Conservation (phyloP, 768 basidiomycete genomes). For the Calvatia gigantea region DNA sequence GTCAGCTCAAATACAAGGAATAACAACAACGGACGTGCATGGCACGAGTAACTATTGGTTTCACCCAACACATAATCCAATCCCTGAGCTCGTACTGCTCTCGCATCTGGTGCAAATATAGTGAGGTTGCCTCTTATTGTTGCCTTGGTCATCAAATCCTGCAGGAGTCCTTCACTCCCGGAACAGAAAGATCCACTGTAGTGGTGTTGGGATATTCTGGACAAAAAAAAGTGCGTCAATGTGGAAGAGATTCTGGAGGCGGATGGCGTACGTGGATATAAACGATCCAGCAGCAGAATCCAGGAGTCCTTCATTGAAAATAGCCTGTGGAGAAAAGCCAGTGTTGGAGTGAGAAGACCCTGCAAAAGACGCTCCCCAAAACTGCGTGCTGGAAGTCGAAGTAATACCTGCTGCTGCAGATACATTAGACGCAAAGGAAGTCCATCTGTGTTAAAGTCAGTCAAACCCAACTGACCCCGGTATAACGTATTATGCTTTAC, state of each 20-base stretch:
- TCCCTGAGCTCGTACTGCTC: slow-evolving; percentile 39
- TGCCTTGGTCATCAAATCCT: slow-evolving; percentile 64
- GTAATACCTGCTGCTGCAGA: slow-evolving; percentile 36
- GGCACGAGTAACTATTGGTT: slow-evolving; percentile 51
- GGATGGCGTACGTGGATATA: slow-evolving; percentile 46
- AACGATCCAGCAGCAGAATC: slow-evolving; percentile 41
- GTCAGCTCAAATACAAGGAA: background rate
- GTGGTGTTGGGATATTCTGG: slow-evolving; percentile 52
- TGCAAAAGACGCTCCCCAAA: slow-evolving; percentile 50
- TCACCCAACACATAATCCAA: slow-evolving; percentile 62
- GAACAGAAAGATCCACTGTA: slow-evolving; percentile 63
- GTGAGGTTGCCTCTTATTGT: slow-evolving; percentile 56
- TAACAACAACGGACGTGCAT: slow-evolving; percentile 25
- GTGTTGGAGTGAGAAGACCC: slow-evolving; percentile 40
- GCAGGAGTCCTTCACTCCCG: slow-evolving; percentile 49
- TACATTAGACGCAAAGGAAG: slow-evolving; percentile 45
- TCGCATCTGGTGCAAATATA: slow-evolving; percentile 48
- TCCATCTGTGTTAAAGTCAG: slow-evolving; percentile 39
- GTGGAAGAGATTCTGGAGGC: background rate
- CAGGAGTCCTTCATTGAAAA: slow-evolving; percentile 50
- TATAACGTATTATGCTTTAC: slow-evolving; percentile 28
- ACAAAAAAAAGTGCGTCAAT: background rate
- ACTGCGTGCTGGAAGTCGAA: slow-evolving; percentile 34
- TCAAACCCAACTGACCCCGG: background rate
- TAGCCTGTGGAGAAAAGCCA: slow-evolving; percentile 60